A percentile compares a stretch with the other conserved stretches of the same genome.
phyloP scores from a whole-genome alignment of 1,284 basidiomycete genomes.

The Boletus mariae region DNA sequence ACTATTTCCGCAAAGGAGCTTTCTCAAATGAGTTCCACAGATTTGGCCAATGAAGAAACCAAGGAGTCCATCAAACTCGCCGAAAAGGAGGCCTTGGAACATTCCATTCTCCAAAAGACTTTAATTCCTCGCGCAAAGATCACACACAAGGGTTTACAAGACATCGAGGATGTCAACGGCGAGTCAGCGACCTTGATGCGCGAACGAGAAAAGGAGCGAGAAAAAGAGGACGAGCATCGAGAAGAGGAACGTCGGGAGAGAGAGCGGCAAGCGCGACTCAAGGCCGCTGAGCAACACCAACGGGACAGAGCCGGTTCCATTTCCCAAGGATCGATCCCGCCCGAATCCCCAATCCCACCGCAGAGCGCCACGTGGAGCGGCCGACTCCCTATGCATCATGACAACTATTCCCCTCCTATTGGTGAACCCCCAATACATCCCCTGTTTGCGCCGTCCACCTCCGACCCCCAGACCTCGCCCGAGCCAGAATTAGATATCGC shows the following conservation, averaged over 20 bases:
- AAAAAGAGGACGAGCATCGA: conserved; percentile 54
- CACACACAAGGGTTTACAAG: conserved; percentile 85
- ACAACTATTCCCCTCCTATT: conserved; percentile 25
- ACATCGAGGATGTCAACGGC: conserved; percentile 76
- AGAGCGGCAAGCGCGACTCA: conserved; percentile 56
- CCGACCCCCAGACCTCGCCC: conserved; percentile 38
- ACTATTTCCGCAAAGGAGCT: conserved; percentile 66
- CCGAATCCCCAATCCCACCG: conserved; percentile 56
- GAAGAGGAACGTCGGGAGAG: conserved; percentile 53
- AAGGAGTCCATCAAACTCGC: conserved; percentile 76
- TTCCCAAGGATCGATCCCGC: conserved; percentile 49
- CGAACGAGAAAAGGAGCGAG: conserved; percentile 51
- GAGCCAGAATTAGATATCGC: conserved; percentile 70
- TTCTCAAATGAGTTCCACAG: conserved; percentile 79
- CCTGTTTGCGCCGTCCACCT: conserved; percentile 41
- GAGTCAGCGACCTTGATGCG: conserved; percentile 46
- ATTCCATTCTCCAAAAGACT: conserved; percentile 75
- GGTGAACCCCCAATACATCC: conserved; percentile 34
- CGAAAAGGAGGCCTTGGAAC: conserved; percentile 74
- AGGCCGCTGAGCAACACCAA: conserved; percentile 42
- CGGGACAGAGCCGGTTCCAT: conserved; percentile 45
- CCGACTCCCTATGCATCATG: conserved; percentile 42
- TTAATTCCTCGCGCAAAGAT: conserved; percentile 77
- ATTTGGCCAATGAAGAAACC: conserved; percentile 79
- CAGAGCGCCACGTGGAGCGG: conserved; percentile 53